phyloP scores from a whole-genome alignment of 1,139 yeast genomes.

The Wickerhamomyces sp. region DNA sequence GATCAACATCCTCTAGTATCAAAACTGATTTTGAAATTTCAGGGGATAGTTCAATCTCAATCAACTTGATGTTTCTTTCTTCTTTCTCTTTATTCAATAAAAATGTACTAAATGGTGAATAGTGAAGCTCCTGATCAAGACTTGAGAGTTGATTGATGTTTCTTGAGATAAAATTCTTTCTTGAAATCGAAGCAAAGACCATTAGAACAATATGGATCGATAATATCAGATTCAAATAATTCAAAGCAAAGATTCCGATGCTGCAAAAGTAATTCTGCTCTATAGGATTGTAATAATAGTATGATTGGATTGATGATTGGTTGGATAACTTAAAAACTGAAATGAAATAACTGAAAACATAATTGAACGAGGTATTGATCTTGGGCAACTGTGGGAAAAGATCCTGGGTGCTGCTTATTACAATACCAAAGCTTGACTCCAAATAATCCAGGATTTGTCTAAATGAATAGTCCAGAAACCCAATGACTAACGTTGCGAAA shows the following conservation, averaged over 20 bases:
- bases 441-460: slow-evolving; percentile 10
- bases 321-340: not conserved
- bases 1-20: slow-evolving; percentile 4
- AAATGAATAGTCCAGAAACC: slow-evolving; percentile 9
- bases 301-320: slow-evolving; percentile 4
- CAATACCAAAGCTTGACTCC: slow-evolving; percentile 5
- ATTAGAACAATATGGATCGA: slow-evolving; percentile 39
- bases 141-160: slow-evolving; percentile 32
- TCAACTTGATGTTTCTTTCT: slow-evolving; percentile 6
- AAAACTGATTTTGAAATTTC: slow-evolving; percentile 3
- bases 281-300: not conserved
- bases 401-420: slow-evolving; percentile 1
- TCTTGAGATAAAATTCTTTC: slow-evolving; percentile 29
- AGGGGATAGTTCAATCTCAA: slow-evolving; percentile 7
- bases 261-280: slow-evolving; percentile 1
- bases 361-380: not conserved
- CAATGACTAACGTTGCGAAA: slow-evolving; percentile 6
- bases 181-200: slow-evolving; percentile 32
- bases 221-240: slow-evolving; percentile 32
- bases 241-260: slow-evolving; percentile 15
- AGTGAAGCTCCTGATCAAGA: slow-evolving; percentile 3
- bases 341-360: not conserved
- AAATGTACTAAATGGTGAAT: slow-evolving; percentile 6
- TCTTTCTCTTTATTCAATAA: slow-evolving; percentile 9
- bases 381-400: slow-evolving; percentile 10